Evolutionary conservation across 768 basidiomycete genomes (phyloP).

Genomic region (Suillus alpinus): DNA sequence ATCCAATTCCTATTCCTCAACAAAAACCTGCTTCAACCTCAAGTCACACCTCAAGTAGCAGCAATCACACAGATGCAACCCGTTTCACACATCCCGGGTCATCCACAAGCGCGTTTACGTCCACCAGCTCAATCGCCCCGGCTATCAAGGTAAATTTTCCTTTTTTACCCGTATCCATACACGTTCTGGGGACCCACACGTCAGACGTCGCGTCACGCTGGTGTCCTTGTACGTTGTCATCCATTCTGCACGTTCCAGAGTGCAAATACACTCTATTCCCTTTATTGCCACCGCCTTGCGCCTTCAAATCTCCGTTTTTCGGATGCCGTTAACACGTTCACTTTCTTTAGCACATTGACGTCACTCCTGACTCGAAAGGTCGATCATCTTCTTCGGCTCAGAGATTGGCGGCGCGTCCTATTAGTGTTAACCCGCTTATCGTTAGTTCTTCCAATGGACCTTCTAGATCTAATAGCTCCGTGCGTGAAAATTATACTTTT

Average conservation of each 20-base stretch:
- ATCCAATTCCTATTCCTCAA: too few species aligned
- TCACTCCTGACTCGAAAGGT: conserved; percentile 17
- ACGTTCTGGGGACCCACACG: not conserved
- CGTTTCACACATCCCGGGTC: conserved; percentile 21
- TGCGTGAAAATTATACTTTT: conserved; percentile 16
- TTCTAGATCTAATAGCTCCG: conserved; percentile 9
- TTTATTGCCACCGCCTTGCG: not conserved
- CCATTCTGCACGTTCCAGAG: not conserved
- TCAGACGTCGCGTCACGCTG: too few species aligned
- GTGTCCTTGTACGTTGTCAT: too few species aligned
- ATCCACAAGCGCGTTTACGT: conserved; percentile 17
- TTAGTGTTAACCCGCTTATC: not conserved
- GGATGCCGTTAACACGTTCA: conserved; percentile 5
- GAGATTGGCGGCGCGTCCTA: not conserved
- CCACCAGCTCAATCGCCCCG: conserved; percentile 21
- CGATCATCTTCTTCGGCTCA: conserved; percentile 6
- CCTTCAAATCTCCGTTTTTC: conserved; percentile 3
- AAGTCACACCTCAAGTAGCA: conserved; percentile 13
- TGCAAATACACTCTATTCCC: not conserved
- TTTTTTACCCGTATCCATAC: not conserved
- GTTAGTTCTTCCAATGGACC: not conserved
- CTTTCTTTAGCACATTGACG: conserved; percentile 29
- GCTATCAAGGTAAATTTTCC: conserved; percentile 20
- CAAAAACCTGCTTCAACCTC: conserved; percentile 29
- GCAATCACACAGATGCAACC: conserved; percentile 26